Evolutionary conservation across 2,329 filamentous ascomycete species (phyloP), one percentile per base, ranked within the genome.

Genomic region (Penicillium crustosum): DNA sequence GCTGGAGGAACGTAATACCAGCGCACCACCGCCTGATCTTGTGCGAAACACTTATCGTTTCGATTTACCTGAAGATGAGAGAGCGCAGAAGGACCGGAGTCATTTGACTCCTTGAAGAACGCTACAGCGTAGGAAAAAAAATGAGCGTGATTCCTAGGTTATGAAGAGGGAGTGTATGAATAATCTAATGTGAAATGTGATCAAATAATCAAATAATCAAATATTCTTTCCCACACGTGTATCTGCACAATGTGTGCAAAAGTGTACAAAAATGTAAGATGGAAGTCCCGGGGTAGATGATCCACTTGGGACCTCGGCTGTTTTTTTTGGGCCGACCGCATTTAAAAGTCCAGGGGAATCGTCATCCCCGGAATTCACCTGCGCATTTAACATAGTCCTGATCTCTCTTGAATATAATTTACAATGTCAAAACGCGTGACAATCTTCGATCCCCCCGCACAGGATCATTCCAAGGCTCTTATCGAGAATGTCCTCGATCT

Each of bases 401-500:
- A 23, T 13, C 39, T 23, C 36, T 41, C 21, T 29, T 9, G 5
- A 23, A 23, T 8, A 51, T n/a, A 33, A 33, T 21, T 8, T 9
- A 23, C 33, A 55, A 74, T 74, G 72, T 55, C 64, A 25, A 70
- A 71, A 53, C 72, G 72, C 47, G 66, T 79, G 31, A 91, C 89
- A 0, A 82, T 95, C 54, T 86, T 96, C 63, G 84, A 86, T 68
- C 88, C 91, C 50, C 91, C 90, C 62, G 86, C 89, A 51, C 76
- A 86, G 33, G 87, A 96, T 71, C 78, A 85, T 45, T 82, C 83
- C 70, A 90, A 90, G 75, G 87, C 91, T 27, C 82, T 86, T 15
- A 95, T 97, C 61, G 93, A 97, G 78, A 93, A 95, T 76, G 88
- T 90, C 49, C 83, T 97, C 55, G 92, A 96, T 69, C 70, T 97